A percentile compares a stretch with the other conserved stretches of the same genome.
phyloP scores from a whole-genome alignment of 169 alveolate genomes.

The Eimeria falciformis region DNA sequence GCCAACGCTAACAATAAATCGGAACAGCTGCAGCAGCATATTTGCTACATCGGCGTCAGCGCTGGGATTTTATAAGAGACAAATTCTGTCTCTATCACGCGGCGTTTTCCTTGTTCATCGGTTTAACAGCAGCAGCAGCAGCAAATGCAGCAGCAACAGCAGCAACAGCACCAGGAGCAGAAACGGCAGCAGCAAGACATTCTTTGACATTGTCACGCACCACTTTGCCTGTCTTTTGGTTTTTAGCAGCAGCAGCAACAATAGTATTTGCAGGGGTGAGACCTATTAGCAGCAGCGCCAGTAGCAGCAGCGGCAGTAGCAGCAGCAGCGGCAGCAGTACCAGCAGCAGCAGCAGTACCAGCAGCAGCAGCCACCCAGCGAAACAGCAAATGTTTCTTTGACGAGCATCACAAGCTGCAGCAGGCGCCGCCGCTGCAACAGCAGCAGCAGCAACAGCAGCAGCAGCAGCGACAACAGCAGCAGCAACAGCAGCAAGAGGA shows the following conservation, averaged over 20 bases:
- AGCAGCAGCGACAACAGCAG: conserved; percentile 16
- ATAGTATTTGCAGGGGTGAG: not conserved
- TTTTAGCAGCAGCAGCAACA: not conserved
- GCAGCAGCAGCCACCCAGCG: not conserved
- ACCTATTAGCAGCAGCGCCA: no score
- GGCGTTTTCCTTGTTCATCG: not conserved
- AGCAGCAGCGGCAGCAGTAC: not conserved
- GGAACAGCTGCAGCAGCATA: conserved; percentile 28
- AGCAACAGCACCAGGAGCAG: conserved; percentile 26
- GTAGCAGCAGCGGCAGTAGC: not conserved
- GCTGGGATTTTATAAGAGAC: not conserved
- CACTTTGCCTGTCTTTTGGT: not conserved
- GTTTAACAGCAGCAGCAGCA: conserved; percentile 36
- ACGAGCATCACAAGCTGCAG: not conserved
- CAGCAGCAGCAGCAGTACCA: not conserved
- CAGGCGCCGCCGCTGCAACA: not conserved
- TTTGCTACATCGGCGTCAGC: conserved; percentile 31
- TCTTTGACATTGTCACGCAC: no score
- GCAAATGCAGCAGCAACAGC: conserved; percentile 27
- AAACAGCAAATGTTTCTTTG: not conserved
- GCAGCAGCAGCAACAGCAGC: conserved; percentile 25
- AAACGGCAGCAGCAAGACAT: not conserved
- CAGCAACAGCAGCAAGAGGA: not conserved
- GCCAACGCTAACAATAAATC: not conserved
- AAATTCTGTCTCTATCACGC: no score